Conservation (phyloP, 306 rosid genomes). For the Sindora glabra region DNA sequence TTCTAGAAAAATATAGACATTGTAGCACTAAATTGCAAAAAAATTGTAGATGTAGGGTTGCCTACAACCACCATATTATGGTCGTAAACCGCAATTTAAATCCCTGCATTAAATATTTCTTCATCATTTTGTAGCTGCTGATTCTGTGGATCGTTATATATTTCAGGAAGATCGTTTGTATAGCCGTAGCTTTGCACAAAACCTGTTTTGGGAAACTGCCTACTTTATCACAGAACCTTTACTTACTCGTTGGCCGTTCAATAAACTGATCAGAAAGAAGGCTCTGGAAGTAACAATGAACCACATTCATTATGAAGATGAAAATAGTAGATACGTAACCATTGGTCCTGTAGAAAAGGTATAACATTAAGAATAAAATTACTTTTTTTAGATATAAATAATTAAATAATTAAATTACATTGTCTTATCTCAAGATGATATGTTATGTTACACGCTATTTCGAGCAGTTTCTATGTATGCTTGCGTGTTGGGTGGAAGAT, state of each 20-base stretch:
- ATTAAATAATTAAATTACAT: neutral
- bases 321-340: neutral
- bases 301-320: neutral
- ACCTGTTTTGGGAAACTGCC: neutral
- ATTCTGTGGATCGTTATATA: too few relatives aligned
- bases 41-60: too few relatives aligned
- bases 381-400: too few relatives aligned
- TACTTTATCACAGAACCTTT: neutral
- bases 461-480: slow-evolving; percentile 30
- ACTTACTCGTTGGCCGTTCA: neutral
- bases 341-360: neutral
- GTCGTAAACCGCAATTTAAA: too few relatives aligned
- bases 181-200: neutral
- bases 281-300: neutral
- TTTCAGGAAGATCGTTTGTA: neutral
- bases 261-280: neutral
- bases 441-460: neutral
- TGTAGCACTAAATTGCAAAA: too few relatives aligned
- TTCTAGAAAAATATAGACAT: too few relatives aligned
- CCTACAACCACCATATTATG: too few relatives aligned
- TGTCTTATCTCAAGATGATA: neutral
- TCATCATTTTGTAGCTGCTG: too few relatives aligned
- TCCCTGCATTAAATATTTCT: too few relatives aligned
- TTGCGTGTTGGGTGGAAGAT: slow-evolving; percentile 48
- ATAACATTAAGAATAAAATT: too few relatives aligned